Evolutionary conservation across 2,329 filamentous ascomycete genomes (phyloP), one percentile per base, ranked within the genome.

Genomic region (Colletotrichum higginsianum): DNA sequence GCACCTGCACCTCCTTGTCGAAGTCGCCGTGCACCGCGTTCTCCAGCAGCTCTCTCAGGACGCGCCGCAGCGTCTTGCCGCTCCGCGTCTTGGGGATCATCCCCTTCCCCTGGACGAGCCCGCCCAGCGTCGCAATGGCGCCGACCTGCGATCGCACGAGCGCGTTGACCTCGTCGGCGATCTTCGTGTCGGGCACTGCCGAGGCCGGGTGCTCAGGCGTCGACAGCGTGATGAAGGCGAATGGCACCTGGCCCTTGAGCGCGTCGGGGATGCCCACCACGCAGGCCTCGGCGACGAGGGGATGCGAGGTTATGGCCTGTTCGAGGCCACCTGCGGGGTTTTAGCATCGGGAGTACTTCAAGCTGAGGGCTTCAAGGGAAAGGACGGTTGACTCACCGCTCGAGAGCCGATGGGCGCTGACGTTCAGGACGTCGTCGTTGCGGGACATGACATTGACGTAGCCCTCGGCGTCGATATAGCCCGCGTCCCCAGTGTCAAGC

Each of bases 41-140:
- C 84, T 98, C 95, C 18, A 97, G 83, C 75, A 98, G 83, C 82
- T 97, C 94, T 42, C 94, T 87, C 79, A 98, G 82, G 42, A 97
- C 94, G 30, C 95, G 86, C 4, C 95, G 87, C 71, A 98, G 82
- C 5, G 94, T 98, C 87, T 98, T 98, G 38, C 96, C 96, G n/a
- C 92, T 94, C 38, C 95, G 84, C 18, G 96, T 98, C 85, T 95
- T 95, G 7, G 96, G 95, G 63, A 98, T 98, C 87, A 97, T 95
- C 18, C 92, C 92, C 75, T 90, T 91, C 49, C 94, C 94, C 74
- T 94, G 93, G 63, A 98, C 93, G 77, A 98, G 92, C 2, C 95
- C 95, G 11, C 94, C 94, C 0, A 98, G 86, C 2, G 90, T 90
- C 1, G 96, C 95, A 74, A 98, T 98, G 26, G 93, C 90, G 8